Conservation (phyloP, 805 yeast genomes). For the Yarrowia bubula region DNA sequence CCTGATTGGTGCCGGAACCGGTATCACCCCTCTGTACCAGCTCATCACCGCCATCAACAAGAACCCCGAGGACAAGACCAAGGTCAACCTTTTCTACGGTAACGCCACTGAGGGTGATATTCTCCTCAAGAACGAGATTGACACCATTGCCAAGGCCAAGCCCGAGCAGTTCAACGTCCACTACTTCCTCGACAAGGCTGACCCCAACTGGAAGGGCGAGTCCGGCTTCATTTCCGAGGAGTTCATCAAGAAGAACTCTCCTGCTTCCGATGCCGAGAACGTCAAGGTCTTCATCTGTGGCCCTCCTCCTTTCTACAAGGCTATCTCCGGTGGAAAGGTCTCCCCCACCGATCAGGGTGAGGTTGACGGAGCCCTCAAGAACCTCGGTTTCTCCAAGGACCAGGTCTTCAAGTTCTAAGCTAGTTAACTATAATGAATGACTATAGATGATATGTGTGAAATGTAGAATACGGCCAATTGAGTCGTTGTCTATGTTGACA, state of each 20-base stretch:
- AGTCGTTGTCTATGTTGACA: background rate
- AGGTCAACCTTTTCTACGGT: conserved; percentile 80
- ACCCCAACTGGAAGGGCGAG: conserved; percentile 52
- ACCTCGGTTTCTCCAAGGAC: conserved; percentile 81
- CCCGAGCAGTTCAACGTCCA: conserved; percentile 75
- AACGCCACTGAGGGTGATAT: conserved; percentile 75
- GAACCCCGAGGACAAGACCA: conserved; percentile 85
- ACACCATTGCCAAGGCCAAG: conserved; percentile 58
- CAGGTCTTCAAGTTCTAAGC: conserved; percentile 82
- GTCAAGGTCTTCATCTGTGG: conserved; percentile 88
- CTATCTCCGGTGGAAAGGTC: conserved; percentile 79
- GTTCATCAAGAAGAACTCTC: conserved; percentile 57
- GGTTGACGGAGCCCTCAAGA: conserved; percentile 80
- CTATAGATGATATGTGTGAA: too few relatives aligned
- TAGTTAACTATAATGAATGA: background rate
- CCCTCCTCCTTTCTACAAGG: conserved; percentile 87
- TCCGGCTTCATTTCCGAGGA: conserved; percentile 80
- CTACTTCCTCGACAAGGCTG: conserved; percentile 74
- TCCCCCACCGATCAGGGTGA: conserved; percentile 95
- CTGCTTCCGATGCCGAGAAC: conserved; percentile 63
- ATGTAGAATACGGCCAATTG: background rate
- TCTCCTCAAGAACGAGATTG: conserved; percentile 74
- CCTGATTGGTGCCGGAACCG: conserved; percentile 93
- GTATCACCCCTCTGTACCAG: conserved; percentile 95
- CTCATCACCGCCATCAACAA: conserved; percentile 69